Conservation (phyloP, 75 land plant genomes). For the Cupressus sempervirens region DNA sequence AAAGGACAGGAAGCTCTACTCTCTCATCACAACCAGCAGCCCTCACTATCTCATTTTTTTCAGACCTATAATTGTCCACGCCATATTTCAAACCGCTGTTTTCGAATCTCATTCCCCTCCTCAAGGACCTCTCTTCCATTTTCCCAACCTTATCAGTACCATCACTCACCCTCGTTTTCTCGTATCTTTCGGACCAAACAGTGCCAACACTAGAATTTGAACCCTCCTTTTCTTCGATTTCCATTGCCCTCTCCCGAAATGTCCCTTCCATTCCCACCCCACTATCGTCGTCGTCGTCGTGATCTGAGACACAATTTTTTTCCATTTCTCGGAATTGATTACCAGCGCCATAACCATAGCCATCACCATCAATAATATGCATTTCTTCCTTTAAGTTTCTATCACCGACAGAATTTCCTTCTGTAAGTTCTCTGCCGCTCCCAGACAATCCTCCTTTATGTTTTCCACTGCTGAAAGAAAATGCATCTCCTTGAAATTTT, state of each 20-base stretch:
- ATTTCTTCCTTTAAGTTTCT: background rate
- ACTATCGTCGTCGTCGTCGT: background rate
- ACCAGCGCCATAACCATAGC: background rate
- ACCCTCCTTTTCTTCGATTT: background rate
- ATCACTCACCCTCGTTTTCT: background rate
- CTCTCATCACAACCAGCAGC: background rate
- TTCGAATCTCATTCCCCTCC: conserved; percentile 18
- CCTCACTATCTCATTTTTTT: background rate
- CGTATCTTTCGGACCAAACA: background rate
- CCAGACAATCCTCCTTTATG: background rate
- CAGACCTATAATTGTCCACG: background rate
- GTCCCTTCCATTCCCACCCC: conserved; percentile 19
- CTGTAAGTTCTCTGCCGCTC: background rate
- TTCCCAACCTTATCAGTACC: background rate
- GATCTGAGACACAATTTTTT: background rate
- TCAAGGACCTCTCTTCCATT: conserved; percentile 46
- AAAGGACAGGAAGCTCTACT: background rate
- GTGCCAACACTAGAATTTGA: background rate
- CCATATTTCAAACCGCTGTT: background rate
- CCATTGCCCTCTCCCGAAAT: conserved; percentile 35
- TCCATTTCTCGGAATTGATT: background rate
- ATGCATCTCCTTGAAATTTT: background rate
- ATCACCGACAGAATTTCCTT: background rate
- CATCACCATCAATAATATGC: background rate
- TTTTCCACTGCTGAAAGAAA: background rate